Base-by-base conservation (phyloP, 2,329 filamentous ascomycete genomes). In the Bipolaris gigantea region DNA sequence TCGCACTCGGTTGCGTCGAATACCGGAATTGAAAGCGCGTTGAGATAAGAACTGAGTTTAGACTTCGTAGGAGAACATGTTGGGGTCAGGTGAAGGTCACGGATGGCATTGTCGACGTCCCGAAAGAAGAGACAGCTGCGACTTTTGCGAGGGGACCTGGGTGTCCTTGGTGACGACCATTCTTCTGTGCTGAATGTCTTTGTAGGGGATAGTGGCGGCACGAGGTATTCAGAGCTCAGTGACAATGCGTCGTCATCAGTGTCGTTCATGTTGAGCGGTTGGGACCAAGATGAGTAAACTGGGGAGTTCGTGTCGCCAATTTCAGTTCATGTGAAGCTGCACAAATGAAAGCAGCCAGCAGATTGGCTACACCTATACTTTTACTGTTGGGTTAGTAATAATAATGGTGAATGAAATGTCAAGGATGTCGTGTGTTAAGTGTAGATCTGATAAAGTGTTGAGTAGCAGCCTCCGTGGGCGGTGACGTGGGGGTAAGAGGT, bases 361-460 rank as follows among this genome's bases (percentile, higher is more conserved):
- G 47, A 41, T 42, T 32, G 56, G 55, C 18, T 30, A 48, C 53
- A 57, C 36, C 38, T 48, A 43, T 43, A 50, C 58, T 67, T 67
- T 64, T 61, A 61, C 70, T 72, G 69, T 58, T 62, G 42, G 59
- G 64, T 73, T 69, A 73, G 70, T 70, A 69, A 63, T 62, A 65
- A 55, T 60, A 65, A 65, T 70, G 59, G 62, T 50, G 49, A 50
- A 61, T 33, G 48, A 16, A 40, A 15, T 54, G 35, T 38, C 19
- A 69, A 68, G 67, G 67, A 56, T 54, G 41, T 46, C 54, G 47
- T 35, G 60, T 44, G 39, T 55, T 50, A 48, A 52, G 55, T 47
- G 16, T 35, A 55, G 41, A 25, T 16, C 8, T 59, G 57, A 50
- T 43, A 35, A n/a, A 15, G 33, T 13, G 55, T 54, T 39, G 48